phyloP scores from a whole-genome alignment of 2,329 filamentous ascomycete genomes.

The Sarocladium oryzae region DNA sequence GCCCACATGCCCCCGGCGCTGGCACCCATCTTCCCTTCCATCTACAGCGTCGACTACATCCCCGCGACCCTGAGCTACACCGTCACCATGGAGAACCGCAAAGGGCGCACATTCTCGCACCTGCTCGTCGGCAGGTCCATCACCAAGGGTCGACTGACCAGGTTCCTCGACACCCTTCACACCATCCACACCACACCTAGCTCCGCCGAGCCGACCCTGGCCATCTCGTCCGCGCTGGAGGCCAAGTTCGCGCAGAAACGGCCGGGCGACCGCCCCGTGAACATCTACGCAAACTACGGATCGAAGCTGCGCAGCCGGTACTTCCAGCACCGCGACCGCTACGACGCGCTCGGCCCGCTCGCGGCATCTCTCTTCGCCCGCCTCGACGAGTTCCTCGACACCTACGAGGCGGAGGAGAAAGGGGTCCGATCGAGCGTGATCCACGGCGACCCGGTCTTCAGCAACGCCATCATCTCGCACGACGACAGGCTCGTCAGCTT shows the following conservation, averaged over 20 bases:
- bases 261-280: slow-evolving; percentile 16
- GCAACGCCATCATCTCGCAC: slow-evolving; percentile 21
- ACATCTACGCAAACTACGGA: slow-evolving; percentile 21
- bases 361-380: slow-evolving; percentile 18
- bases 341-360: slow-evolving; percentile 19
- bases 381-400: slow-evolving; percentile 21
- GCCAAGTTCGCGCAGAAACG: slow-evolving; percentile 17
- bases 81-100: slow-evolving; percentile 23
- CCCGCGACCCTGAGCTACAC: slow-evolving; percentile 19
- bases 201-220: slow-evolving; percentile 12
- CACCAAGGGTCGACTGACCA: slow-evolving; percentile 21
- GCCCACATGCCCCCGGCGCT: slow-evolving; percentile 21
- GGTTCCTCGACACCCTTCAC: slow-evolving; percentile 19
- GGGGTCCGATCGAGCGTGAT: slow-evolving; percentile 19
- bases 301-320: slow-evolving; percentile 19
- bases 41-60: slow-evolving; percentile 21
- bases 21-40: slow-evolving; percentile 16
- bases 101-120: slow-evolving; percentile 22
- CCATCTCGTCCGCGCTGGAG: slow-evolving; percentile 17
- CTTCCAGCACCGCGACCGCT: slow-evolving; percentile 15
- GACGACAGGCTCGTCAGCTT: slow-evolving; percentile 21
- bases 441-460: slow-evolving; percentile 25
- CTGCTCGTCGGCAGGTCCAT: slow-evolving; percentile 24
- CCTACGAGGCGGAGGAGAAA: slow-evolving; percentile 22
- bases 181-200: slow-evolving; percentile 9